phyloP scores from a whole-genome alignment of 2,329 filamentous ascomycete species.

The Stachybotrys chartarum region DNA sequence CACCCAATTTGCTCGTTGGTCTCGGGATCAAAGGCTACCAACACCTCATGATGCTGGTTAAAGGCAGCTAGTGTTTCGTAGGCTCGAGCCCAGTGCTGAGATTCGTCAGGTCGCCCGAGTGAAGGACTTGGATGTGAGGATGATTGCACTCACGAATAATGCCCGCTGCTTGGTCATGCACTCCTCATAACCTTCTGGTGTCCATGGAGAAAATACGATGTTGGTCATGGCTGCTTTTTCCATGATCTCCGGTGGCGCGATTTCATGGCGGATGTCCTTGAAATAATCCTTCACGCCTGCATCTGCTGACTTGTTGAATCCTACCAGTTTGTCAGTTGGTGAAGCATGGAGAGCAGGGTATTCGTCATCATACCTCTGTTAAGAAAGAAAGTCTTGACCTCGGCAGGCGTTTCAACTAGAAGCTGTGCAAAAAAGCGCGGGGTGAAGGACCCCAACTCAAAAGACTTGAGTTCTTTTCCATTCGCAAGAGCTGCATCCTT shows the following conservation, averaged over 20 bases:
- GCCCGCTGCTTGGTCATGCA: constrained; percentile 13
- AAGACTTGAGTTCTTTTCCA: constrained; percentile 3
- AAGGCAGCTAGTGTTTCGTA: constrained; percentile 10
- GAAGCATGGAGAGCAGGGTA: not conserved
- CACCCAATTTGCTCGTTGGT: constrained; percentile 16
- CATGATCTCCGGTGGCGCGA: constrained; percentile 9
- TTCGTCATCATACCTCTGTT: constrained; percentile 7
- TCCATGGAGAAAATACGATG: constrained; percentile 12
- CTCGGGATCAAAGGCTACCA: constrained; percentile 15
- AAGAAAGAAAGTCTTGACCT: constrained; percentile 11
- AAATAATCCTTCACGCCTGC: constrained; percentile 7
- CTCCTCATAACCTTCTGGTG: constrained; percentile 13
- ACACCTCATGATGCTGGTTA: constrained; percentile 9
- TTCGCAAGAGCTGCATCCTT: not conserved
- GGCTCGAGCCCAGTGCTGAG: constrained; percentile 8
- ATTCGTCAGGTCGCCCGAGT: not conserved
- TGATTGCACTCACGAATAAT: constrained; percentile 7
- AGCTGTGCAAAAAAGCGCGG: constrained; percentile 15
- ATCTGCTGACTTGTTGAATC: constrained; percentile 2
- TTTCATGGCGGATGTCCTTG: constrained; percentile 6
- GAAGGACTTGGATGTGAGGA: not conserved
- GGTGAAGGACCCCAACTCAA: constrained; percentile 11
- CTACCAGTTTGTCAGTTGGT: constrained; percentile 1
- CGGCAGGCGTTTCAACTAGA: constrained; percentile 1
- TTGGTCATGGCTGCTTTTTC: constrained; percentile 10